Evolutionary conservation across 2,329 filamentous ascomycete species (phyloP).

Genomic region (Zopfia rhizophila): DNA sequence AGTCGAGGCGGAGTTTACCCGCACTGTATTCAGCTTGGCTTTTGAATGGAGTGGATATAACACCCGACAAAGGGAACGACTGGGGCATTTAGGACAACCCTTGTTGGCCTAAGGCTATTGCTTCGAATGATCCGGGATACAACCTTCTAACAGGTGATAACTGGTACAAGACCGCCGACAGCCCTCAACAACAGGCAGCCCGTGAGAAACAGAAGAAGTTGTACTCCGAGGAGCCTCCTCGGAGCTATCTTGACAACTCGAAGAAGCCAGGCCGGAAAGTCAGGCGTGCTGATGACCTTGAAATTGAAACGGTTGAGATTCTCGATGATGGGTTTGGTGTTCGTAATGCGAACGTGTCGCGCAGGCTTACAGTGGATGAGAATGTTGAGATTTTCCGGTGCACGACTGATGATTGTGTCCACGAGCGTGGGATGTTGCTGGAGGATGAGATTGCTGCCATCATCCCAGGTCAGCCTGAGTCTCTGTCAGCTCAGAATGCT

Average conservation of each 20-base stretch:
- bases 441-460: conserved; percentile 7
- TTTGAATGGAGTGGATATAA: conserved; percentile 1
- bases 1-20: conserved; percentile 7
- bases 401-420: neutral
- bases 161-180: conserved; percentile 8
- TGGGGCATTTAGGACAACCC: conserved; percentile 11
- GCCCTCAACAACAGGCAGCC: neutral
- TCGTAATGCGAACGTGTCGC: too few relatives aligned
- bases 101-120: conserved; percentile 15
- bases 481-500: neutral
- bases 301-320: neutral
- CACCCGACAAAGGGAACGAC: conserved; percentile 5
- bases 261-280: neutral
- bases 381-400: conserved; percentile 2
- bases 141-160: conserved; percentile 4
- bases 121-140: conserved; percentile 8
- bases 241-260: neutral
- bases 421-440: neutral
- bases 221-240: neutral
- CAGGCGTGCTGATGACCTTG: neutral
- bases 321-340: conserved; percentile 7
- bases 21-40: conserved; percentile 6
- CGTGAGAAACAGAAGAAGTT: conserved; percentile 1
- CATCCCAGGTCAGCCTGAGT: neutral
- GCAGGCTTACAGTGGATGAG: neutral